Conservation (phyloP, 2,329 filamentous ascomycete species). For the Diaporthe australafricana region DNA sequence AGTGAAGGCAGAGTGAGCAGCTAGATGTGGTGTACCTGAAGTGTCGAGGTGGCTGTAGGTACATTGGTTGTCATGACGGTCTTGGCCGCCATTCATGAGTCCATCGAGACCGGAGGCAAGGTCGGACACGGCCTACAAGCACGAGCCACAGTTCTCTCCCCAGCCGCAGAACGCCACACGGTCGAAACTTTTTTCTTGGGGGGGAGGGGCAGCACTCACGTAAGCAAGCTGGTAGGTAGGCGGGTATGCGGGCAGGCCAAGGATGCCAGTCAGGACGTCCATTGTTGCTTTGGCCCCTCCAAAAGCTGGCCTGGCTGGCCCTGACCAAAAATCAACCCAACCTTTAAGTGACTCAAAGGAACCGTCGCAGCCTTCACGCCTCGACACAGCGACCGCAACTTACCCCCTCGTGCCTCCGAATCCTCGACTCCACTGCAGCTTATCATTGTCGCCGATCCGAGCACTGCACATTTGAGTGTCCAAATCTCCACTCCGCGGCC, state of each 20-base stretch:
- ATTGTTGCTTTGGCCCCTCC: constrained; percentile 35
- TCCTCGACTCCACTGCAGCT: constrained; percentile 10
- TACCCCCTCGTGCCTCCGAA: constrained; percentile 1
- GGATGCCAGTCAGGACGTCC: constrained; percentile 8
- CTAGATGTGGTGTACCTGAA: too few relatives aligned
- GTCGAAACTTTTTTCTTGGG: constrained; percentile 4
- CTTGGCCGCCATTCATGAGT: too few relatives aligned
- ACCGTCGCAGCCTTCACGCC: constrained; percentile 22
- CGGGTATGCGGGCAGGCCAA: constrained; percentile 7
- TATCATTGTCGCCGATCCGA: constrained; percentile 16
- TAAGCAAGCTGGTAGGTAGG: not conserved
- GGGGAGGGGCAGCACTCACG: not conserved
- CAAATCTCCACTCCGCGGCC: not conserved
- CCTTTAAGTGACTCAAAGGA: constrained; percentile 36
- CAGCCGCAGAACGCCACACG: constrained; percentile 24
- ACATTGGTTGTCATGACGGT: too few relatives aligned
- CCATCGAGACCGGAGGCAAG: too few relatives aligned
- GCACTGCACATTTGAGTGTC: constrained; percentile 7
- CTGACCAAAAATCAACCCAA: constrained; percentile 34
- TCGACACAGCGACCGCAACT: constrained; percentile 19
- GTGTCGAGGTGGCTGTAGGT: too few relatives aligned
- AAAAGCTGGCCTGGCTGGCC: constrained; percentile 9
- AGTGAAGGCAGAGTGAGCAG: too few relatives aligned
- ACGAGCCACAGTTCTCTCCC: not conserved
- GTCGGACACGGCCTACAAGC: not conserved